Evolutionary conservation across 441 rosid species (phyloP).

Genomic region (Erysimum pusillum): DNA sequence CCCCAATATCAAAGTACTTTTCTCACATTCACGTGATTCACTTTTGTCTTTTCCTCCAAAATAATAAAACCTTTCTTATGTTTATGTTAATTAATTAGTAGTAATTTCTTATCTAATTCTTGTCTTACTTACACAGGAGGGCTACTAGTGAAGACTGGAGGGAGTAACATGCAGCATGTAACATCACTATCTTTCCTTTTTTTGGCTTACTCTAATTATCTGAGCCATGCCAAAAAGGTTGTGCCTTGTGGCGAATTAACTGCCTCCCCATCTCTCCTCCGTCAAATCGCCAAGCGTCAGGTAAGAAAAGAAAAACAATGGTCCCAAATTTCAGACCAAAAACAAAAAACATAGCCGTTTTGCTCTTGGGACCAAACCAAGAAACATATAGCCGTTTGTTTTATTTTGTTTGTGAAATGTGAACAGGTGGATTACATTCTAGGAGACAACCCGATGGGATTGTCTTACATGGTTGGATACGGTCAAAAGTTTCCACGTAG

Average conservation of each 20-base stretch:
- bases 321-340: conserved; percentile 35
- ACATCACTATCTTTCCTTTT: conserved; percentile 76
- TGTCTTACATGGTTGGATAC: conserved; percentile 83
- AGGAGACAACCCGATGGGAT: conserved; percentile 72
- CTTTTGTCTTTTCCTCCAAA: conserved; percentile 41
- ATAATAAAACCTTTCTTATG: background rate
- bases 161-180: conserved; percentile 88
- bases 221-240: conserved; percentile 68
- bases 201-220: conserved; percentile 68
- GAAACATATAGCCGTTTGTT: conserved; percentile 18
- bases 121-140: conserved; percentile 54
- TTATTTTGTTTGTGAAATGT: background rate
- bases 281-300: conserved; percentile 68
- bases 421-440: conserved; percentile 75
- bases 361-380: conserved; percentile 29
- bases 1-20: conserved; percentile 27
- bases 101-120: background rate
- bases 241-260: conserved; percentile 66
- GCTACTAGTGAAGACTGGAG: conserved; percentile 74
- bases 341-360: conserved; percentile 30
- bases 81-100: conserved; percentile 11
- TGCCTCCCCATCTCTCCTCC: conserved; percentile 69
- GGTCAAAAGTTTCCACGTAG: conserved; percentile 65
- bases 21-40: conserved; percentile 43
- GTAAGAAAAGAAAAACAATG: conserved; percentile 42